Conservation (phyloP, 163 green algal genomes). For the Scenedesmus sp. region DNA sequence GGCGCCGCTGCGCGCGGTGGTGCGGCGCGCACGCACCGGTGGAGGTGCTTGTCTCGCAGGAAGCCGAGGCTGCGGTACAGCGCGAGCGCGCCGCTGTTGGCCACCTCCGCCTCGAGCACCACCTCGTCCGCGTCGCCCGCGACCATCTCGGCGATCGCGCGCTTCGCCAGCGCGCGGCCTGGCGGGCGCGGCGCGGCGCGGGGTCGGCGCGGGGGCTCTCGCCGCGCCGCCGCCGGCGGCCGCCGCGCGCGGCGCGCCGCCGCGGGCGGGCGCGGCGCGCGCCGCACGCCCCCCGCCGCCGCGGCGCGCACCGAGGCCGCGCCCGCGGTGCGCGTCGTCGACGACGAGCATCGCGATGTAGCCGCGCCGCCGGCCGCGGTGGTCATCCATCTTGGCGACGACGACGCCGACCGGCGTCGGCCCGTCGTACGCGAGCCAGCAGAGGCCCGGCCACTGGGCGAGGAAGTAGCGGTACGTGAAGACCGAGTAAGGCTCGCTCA, state of each 20-base stretch:
- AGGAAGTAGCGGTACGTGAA: slow-evolving; percentile 99
- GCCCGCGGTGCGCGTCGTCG: slow-evolving; percentile 74
- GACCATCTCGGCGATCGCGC: slow-evolving; percentile 85
- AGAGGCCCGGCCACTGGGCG: slow-evolving; percentile 90
- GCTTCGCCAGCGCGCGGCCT: slow-evolving; percentile 87
- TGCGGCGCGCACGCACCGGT: too few species aligned
- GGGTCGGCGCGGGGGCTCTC: too few species aligned
- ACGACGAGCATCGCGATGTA: slow-evolving; percentile 99
- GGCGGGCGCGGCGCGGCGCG: neutral
- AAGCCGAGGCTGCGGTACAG: slow-evolving; percentile 97
- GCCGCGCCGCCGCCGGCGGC: too few species aligned
- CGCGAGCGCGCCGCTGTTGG: slow-evolving; percentile 89
- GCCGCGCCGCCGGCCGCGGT: slow-evolving; percentile 78
- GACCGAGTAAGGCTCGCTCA: slow-evolving; percentile 98
- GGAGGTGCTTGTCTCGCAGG: slow-evolving; percentile 93
- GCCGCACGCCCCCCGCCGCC: neutral
- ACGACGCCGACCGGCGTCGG: slow-evolving; percentile 25
- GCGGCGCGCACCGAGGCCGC: slow-evolving; percentile 69
- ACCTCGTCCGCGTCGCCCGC: slow-evolving; percentile 86
- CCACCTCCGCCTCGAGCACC: slow-evolving; percentile 95
- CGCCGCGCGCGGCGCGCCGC: too few species aligned
- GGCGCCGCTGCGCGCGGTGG: too few species aligned
- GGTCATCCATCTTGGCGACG: slow-evolving; percentile 95
- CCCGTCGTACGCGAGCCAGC: slow-evolving; percentile 81
- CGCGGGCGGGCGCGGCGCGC: too few species aligned